Percentiles rank a stretch among this genome's conserved stretches.
phyloP scores from a whole-genome alignment of 805 yeast species.

The Candida tallmaniae region DNA sequence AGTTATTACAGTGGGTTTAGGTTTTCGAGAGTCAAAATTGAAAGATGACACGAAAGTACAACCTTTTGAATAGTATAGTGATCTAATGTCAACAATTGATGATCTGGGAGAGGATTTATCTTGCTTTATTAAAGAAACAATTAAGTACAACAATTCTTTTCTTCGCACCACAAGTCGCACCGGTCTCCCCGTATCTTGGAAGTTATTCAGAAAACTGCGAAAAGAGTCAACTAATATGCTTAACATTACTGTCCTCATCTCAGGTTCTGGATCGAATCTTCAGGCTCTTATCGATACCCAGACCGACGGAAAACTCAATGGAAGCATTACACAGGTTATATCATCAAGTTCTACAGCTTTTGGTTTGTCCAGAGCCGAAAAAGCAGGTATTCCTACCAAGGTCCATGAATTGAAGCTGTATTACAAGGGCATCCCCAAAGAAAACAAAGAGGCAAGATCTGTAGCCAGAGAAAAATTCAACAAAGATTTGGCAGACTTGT shows the following conservation, averaged over 20 bases:
- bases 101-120: too few species aligned
- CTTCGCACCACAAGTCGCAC: too few species aligned
- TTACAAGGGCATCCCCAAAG: slow-evolving; percentile 71
- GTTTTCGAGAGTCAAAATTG: too few species aligned
- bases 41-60: too few species aligned
- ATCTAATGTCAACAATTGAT: too few species aligned
- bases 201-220: too few species aligned
- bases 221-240: slow-evolving; percentile 1
- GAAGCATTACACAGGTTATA: slow-evolving; percentile 67
- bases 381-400: slow-evolving; percentile 62
- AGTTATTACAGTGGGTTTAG: too few species aligned
- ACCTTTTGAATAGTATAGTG: too few species aligned
- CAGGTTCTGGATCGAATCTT: slow-evolving; percentile 93
- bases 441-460: slow-evolving; percentile 52
- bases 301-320: slow-evolving; percentile 38
- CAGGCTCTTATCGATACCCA: slow-evolving; percentile 88
- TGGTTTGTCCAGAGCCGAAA: slow-evolving; percentile 76
- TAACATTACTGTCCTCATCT: slow-evolving; percentile 72
- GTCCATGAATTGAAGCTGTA: slow-evolving; percentile 70
- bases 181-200: too few species aligned
- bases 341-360: slow-evolving; percentile 85
- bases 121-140: too few species aligned
- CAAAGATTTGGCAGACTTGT: slow-evolving; percentile 65
- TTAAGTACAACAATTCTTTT: too few species aligned
- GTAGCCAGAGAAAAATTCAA: slow-evolving; percentile 70